A percentile compares a stretch with the other conserved stretches of the same genome.
phyloP scores from a whole-genome alignment of 1,284 basidiomycete species.

The Puccinia hordei region DNA sequence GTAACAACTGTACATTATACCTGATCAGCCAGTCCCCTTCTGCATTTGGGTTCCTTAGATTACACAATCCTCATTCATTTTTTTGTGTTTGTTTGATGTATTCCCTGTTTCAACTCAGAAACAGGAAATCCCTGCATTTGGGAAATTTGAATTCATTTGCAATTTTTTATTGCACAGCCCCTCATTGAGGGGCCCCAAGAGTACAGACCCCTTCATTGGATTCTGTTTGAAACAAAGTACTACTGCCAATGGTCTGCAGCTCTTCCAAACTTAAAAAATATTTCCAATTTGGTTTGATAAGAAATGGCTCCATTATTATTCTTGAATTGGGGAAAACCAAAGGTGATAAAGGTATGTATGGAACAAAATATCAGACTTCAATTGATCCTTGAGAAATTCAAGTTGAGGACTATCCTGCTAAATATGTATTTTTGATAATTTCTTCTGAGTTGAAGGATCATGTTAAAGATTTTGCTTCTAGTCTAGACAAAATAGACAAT shows the following conservation, averaged over 20 bases:
- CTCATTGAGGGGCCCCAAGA: no score
- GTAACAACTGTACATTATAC: no score
- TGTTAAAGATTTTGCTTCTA: slow-evolving; percentile 52
- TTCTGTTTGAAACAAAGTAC: slow-evolving; percentile 87
- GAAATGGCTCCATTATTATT: not conserved
- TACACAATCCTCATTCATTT: no score
- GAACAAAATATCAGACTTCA: slow-evolving; percentile 76
- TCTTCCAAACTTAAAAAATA: slow-evolving; percentile 66
- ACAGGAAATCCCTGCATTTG: no score
- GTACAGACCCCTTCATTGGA: slow-evolving; percentile 82
- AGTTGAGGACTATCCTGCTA: slow-evolving; percentile 84
- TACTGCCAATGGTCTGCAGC: slow-evolving; percentile 78
- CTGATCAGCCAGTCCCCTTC: no score
- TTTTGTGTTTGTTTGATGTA: no score
- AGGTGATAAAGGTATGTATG: not conserved
- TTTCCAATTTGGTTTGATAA: not conserved
- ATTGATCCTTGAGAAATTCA: slow-evolving; percentile 85
- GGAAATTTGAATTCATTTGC: no score
- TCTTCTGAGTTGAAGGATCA: slow-evolving; percentile 74
- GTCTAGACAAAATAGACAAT: slow-evolving; percentile 45
- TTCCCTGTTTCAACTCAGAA: no score
- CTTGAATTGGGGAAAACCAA: not conserved
- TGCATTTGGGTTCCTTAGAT: no score
- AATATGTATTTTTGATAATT: slow-evolving; percentile 79
- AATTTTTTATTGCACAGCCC: no score